Conservation (phyloP, 306 rosid genomes). For the Ceratonia siliqua region DNA sequence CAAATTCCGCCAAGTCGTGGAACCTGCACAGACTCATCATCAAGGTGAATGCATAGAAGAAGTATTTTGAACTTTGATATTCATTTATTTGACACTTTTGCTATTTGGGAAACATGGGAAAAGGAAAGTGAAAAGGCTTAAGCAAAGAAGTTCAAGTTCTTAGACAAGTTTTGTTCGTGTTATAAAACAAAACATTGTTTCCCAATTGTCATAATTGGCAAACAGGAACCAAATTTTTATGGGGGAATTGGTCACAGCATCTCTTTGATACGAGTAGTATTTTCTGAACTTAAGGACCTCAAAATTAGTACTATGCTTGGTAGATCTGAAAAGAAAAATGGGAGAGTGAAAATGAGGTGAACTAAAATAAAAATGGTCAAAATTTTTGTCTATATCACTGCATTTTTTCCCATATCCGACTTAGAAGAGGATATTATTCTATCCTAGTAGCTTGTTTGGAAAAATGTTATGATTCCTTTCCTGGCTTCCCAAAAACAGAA, state of each 20-base stretch:
- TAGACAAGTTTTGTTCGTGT: background rate
- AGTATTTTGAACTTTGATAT: background rate
- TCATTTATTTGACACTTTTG: background rate
- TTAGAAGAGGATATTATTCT: background rate
- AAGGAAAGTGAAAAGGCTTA: background rate
- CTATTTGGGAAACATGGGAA: background rate
- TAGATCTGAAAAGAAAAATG: too few species aligned
- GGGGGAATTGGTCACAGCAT: conserved; percentile 3
- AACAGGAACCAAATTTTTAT: background rate
- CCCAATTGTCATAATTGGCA: background rate
- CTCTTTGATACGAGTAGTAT: background rate
- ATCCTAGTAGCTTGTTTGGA: background rate
- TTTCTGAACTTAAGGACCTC: background rate
- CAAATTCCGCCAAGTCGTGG: conserved; percentile 88
- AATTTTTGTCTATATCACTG: background rate
- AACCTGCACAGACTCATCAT: conserved; percentile 57
- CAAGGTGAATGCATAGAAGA: background rate
- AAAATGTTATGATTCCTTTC: background rate
- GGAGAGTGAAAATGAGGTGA: background rate
- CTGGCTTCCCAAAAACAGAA: background rate
- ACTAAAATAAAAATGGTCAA: too few species aligned
- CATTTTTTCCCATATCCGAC: background rate
- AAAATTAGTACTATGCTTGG: too few species aligned
- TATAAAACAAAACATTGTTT: background rate
- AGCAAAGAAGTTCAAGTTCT: conserved; percentile 20